Percentiles rank a stretch among this genome's conserved stretches.
Evolutionary conservation across 805 yeast genomes (phyloP).

Genomic region (Priceomyces medius): DNA sequence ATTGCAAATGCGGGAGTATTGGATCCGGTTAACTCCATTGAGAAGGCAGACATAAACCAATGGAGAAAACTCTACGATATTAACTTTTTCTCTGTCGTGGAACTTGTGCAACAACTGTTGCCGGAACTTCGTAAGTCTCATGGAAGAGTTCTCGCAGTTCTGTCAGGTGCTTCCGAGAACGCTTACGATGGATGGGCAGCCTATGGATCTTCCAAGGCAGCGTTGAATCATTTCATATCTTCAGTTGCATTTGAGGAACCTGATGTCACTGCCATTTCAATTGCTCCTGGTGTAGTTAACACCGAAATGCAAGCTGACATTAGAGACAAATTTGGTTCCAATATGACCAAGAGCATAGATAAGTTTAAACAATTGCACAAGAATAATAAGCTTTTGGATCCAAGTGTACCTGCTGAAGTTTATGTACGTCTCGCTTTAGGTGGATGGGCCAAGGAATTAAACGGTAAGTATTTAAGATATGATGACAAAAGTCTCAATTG

Average conservation of each 20-base stretch:
- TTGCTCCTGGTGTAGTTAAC: conserved; percentile 95
- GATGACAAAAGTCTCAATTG: conserved; percentile 36
- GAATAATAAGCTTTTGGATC: conserved; percentile 58
- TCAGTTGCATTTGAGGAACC: conserved; percentile 70
- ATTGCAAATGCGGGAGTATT: conserved; percentile 82
- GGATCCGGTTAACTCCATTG: conserved; percentile 67
- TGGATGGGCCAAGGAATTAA: conserved; percentile 56
- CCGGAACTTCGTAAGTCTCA: conserved; percentile 55
- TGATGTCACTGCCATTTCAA: conserved; percentile 55
- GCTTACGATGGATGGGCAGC: conserved; percentile 80
- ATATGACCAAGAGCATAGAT: conserved; percentile 63
- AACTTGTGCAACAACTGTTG: conserved; percentile 52
- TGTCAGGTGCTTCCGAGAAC: conserved; percentile 81
- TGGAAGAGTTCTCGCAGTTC: conserved; percentile 75
- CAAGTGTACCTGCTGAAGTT: conserved; percentile 69
- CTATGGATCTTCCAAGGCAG: conserved; percentile 90
- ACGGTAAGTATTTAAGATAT: conserved; percentile 70
- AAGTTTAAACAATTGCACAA: conserved; percentile 65
- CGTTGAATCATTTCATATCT: conserved; percentile 71
- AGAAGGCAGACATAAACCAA: conserved; percentile 47
- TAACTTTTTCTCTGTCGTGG: conserved; percentile 74
- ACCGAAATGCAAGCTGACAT: conserved; percentile 85
- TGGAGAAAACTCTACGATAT: conserved; percentile 72
- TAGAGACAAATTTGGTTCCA: conserved; percentile 56
- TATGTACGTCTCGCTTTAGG: conserved; percentile 63